Conservation (phyloP, 192 early-diverging fungal genomes). For the Coemansia interrupta region DNA sequence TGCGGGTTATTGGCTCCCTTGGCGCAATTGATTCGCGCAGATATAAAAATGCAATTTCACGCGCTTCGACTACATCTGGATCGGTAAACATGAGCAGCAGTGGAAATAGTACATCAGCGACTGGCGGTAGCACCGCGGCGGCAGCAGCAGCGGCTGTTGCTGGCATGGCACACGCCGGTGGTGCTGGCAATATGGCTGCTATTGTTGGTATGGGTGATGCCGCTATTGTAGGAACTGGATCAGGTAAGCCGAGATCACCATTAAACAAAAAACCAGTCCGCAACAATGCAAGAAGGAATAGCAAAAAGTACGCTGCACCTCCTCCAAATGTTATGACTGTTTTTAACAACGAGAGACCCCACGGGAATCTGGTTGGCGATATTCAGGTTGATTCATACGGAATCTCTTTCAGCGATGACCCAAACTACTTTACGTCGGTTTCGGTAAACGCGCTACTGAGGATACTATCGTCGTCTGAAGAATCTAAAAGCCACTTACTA, state of each 20-base stretch:
- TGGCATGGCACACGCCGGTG: too few species aligned
- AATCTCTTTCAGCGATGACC: slow-evolving; percentile 42
- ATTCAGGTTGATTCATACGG: slow-evolving; percentile 16
- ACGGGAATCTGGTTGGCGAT: slow-evolving; percentile 13
- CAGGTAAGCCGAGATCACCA: background rate
- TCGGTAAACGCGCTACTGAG: slow-evolving; percentile 83
- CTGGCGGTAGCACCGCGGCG: background rate
- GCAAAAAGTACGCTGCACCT: slow-evolving; percentile 6
- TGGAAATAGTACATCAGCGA: background rate
- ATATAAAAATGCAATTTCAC: slow-evolving; percentile 27
- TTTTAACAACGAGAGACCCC: slow-evolving; percentile 14
- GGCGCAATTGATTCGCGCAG: slow-evolving; percentile 93
- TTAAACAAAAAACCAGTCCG: slow-evolving; percentile 2
- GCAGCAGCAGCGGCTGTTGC: too few species aligned
- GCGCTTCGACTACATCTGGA: background rate
- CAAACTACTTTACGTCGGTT: slow-evolving; percentile 86
- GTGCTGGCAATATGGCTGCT: too few species aligned
- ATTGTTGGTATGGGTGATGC: too few species aligned
- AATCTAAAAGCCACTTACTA: slow-evolving; percentile 77
- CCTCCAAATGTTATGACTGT: slow-evolving; percentile 23
- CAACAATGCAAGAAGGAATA: background rate
- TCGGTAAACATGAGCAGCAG: background rate
- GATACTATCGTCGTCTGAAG: slow-evolving; percentile 77
- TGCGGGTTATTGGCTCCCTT: slow-evolving; percentile 88
- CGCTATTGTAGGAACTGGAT: too few species aligned